Conservation (phyloP, 768 basidiomycete genomes). For the Pleurotus tuber-regium region DNA sequence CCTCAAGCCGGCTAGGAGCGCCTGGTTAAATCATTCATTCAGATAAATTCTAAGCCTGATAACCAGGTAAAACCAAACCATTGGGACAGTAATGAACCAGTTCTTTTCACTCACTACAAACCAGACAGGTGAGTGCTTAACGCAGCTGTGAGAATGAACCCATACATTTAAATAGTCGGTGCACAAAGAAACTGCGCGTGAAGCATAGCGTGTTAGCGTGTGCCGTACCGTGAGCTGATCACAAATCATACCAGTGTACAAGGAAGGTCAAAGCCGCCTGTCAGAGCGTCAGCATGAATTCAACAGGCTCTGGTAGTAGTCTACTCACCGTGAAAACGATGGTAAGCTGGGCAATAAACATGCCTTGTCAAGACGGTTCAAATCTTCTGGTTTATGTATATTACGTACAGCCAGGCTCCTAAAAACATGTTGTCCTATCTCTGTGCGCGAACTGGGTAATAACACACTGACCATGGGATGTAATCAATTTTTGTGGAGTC, state of each 20-base stretch:
- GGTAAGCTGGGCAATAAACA: neutral
- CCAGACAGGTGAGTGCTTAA: neutral
- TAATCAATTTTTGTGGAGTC: constrained; percentile 8
- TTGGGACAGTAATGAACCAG: constrained; percentile 27
- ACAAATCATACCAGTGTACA: constrained; percentile 6
- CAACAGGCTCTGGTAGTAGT: neutral
- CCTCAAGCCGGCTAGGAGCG: constrained; percentile 24
- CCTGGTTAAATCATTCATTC: too few relatives aligned
- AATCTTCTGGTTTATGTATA: too few relatives aligned
- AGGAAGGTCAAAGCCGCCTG: constrained; percentile 10
- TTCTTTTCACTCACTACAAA: constrained; percentile 34
- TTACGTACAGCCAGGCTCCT: constrained; percentile 11
- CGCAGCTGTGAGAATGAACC: neutral
- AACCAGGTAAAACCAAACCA: constrained; percentile 21
- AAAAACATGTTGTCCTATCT: neutral
- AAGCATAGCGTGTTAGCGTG: neutral
- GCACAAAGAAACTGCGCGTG: constrained; percentile 31
- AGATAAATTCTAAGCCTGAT: too few relatives aligned
- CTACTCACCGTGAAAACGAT: neutral
- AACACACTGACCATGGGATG: constrained; percentile 9
- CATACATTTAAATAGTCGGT: constrained; percentile 37
- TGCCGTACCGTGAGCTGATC: neutral
- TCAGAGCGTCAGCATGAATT: neutral
- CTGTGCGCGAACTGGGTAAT: neutral
- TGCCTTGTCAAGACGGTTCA: neutral